A percentile compares a stretch with the other conserved stretches of the same genome.
These are phyloP conservation scores for Trametes coccinea DNA, from an alignment of 768 basidiomycete genomes.

Conservation along the genomic window DNA sequence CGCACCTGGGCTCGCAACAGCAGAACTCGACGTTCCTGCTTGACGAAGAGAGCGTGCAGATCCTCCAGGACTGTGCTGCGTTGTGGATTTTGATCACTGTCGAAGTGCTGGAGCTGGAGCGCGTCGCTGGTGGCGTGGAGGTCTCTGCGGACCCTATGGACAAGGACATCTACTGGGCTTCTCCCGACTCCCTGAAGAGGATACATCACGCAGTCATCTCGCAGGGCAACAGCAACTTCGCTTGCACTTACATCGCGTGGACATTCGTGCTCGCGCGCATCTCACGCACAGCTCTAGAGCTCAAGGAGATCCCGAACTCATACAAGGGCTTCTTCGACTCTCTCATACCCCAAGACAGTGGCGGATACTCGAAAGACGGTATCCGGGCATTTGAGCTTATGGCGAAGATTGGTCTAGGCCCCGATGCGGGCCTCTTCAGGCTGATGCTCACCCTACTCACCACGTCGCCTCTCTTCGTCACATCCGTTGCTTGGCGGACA, in stretches of 20 bases:
- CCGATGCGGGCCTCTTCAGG: slow-evolving; percentile 60
- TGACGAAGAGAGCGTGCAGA: slow-evolving; percentile 69
- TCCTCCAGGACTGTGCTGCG: slow-evolving; percentile 66
- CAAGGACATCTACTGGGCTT: slow-evolving; percentile 56
- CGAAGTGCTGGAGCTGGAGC: slow-evolving; percentile 81
- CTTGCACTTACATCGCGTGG: slow-evolving; percentile 80
- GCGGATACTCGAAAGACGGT: slow-evolving; percentile 55
- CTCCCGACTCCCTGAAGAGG: slow-evolving; percentile 59
- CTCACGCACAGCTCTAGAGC: slow-evolving; percentile 43
- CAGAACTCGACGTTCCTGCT: slow-evolving; percentile 62
- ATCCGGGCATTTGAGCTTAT: slow-evolving; percentile 60
- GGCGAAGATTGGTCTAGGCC: slow-evolving; percentile 55
- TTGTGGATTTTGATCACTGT: slow-evolving; percentile 79
- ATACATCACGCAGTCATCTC: slow-evolving; percentile 69
- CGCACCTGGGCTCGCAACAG: slow-evolving; percentile 66
- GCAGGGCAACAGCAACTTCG: slow-evolving; percentile 61
- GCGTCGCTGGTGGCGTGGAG: slow-evolving; percentile 53
- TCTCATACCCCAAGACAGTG: slow-evolving; percentile 42
- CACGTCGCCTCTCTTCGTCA: slow-evolving; percentile 74
- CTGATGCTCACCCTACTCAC: slow-evolving; percentile 61
- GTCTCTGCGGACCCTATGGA: slow-evolving; percentile 51
- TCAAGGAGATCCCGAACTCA: slow-evolving; percentile 52
- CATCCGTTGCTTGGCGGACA: slow-evolving; percentile 65
- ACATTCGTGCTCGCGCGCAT: slow-evolving; percentile 75
- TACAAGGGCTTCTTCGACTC: slow-evolving; percentile 59